These are phyloP conservation scores for Teunomyces kruisii DNA, from an alignment of 805 yeast genomes.

Conservation along the genomic window DNA sequence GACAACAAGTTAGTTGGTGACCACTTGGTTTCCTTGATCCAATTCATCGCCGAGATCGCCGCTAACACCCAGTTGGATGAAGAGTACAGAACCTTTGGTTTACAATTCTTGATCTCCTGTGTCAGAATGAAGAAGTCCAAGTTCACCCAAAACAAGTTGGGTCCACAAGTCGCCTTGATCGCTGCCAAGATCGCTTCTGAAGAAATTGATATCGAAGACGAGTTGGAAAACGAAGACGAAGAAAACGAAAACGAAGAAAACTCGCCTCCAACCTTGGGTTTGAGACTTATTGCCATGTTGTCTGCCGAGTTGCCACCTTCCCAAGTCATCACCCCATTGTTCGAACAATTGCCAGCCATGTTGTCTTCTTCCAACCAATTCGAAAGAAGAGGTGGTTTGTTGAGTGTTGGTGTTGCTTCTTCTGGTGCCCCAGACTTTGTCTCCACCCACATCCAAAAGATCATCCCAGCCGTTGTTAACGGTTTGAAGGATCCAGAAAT, in stretches of 20 bases:
- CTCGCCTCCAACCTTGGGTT: constrained; percentile 72
- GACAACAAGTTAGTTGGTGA: constrained; percentile 81
- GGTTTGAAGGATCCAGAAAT: constrained; percentile 78
- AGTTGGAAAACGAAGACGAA: constrained; percentile 76
- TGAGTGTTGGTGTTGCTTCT: constrained; percentile 78
- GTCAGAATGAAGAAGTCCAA: constrained; percentile 79
- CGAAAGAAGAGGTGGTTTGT: constrained; percentile 84
- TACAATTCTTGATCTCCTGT: constrained; percentile 79
- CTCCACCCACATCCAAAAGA: constrained; percentile 68
- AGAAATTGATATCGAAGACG: constrained; percentile 71
- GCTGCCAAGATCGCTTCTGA: constrained; percentile 80
- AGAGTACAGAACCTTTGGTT: constrained; percentile 78
- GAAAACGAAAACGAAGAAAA: constrained; percentile 93
- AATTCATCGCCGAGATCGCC: constrained; percentile 75
- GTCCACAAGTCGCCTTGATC: constrained; percentile 71
- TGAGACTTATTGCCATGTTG: constrained; percentile 75
- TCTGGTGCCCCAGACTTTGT: constrained; percentile 94
- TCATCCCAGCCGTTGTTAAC: constrained; percentile 67
- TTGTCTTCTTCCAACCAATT: constrained; percentile 59
- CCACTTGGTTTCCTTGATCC: constrained; percentile 64
- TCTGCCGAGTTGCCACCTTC: constrained; percentile 88
- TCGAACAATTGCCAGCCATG: constrained; percentile 60
- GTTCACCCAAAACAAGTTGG: constrained; percentile 76
- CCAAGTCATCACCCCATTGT: constrained; percentile 80
- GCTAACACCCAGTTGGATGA: constrained; percentile 65